Conservation (phyloP, 2,329 filamentous ascomycete genomes). For the Colletotrichum cordylinicola region DNA sequence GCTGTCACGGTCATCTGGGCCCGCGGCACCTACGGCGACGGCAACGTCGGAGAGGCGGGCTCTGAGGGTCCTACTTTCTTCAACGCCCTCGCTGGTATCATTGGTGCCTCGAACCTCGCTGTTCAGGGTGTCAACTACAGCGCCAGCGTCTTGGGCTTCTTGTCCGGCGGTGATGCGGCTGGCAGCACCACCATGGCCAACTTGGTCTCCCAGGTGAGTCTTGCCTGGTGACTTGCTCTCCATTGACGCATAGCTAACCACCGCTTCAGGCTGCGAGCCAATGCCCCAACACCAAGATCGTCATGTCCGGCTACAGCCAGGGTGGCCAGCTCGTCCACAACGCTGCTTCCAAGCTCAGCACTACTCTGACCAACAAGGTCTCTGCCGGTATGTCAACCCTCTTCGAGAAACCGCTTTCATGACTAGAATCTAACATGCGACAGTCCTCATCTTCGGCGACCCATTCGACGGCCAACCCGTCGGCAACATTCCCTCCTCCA, state of each 20-base stretch:
- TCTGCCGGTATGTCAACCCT: constrained; percentile 25
- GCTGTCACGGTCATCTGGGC: constrained; percentile 60
- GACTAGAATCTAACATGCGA: background rate
- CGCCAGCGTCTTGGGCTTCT: constrained; percentile 49
- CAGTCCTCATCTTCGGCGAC: constrained; percentile 24
- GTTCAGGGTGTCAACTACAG: constrained; percentile 61
- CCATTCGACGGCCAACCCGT: constrained; percentile 7
- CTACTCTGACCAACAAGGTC: constrained; percentile 38
- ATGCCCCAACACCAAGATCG: constrained; percentile 51
- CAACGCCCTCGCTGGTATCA: constrained; percentile 42
- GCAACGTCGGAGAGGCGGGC: constrained; percentile 54
- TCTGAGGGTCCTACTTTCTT: constrained; percentile 54
- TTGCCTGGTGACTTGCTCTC: background rate
- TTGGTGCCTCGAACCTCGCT: constrained; percentile 49
- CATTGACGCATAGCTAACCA: background rate
- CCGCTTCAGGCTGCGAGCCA: constrained; percentile 37
- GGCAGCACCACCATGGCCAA: constrained; percentile 48
- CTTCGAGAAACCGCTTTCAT: background rate
- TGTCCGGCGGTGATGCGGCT: constrained; percentile 47
- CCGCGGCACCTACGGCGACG: constrained; percentile 56
- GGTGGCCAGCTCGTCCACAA: constrained; percentile 47
- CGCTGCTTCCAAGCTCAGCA: constrained; percentile 38
- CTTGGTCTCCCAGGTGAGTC: background rate
- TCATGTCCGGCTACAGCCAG: constrained; percentile 55
- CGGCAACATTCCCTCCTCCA: background rate